Evolutionary conservation across 345 rosid species (phyloP), one percentile per base, ranked within the genome.

Genomic region (Erysimum cheiranthoides): DNA sequence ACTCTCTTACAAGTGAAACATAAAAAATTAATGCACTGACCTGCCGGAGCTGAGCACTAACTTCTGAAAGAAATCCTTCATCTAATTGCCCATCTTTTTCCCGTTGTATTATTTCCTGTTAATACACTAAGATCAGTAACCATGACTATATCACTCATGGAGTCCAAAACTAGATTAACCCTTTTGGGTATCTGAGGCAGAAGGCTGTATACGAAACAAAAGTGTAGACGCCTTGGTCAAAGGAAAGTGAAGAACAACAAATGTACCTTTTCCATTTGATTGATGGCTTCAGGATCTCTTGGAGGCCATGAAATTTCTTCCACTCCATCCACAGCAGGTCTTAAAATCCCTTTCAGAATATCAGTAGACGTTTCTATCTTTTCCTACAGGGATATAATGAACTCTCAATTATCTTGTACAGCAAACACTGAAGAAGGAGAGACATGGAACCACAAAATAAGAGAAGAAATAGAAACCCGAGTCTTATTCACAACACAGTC

Each of bases 51-150:
- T 90, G 97, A 80, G 97, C 95, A 71, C 73, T 94, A 65, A 92
- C 98, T 87, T 92, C 91, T 74, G 96, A 79, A 71, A 94, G 96
- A 76, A 94, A 90, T 10, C 96, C 95, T 84, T 92, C 98, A 82
- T 92, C 95, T 34, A 89, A 86, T 76, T 87, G 85, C 50, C 97
- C 96, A 83, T 88, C 88, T 71, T 81, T 86, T 78, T 92, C 95
- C 82, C 86, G 84, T 81, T 84, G 93, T 43, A 70, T 70, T 59
- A 93, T 79, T 75, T 87, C 85, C 97, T 93, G 68, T 80, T 73
- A 27, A 61, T 13, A 42, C 49, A n/a, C 57, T 43, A 5, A 50
- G 11, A 8, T 36, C 16, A 66, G 39, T 28, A 28, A n/a, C 50
- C 9, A 14, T 8, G 31, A 46, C 66, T 57, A 65, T 9, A 62